Base-by-base conservation (phyloP, 1,139 yeast species). In the Arxiozyma heterogenica region DNA sequence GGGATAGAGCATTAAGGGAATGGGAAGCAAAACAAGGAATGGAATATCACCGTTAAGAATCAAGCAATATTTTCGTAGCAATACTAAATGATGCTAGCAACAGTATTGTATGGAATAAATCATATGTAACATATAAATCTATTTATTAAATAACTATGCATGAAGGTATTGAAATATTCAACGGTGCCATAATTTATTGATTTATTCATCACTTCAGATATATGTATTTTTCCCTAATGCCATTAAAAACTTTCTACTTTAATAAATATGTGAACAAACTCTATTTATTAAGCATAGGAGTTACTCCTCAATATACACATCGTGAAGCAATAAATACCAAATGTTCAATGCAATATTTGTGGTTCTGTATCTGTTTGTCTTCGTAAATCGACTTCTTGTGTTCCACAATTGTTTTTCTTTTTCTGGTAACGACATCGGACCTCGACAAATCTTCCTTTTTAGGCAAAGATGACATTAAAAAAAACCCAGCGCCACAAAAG, bases 1-100 rank as follows among this genome's bases (percentile, higher is more conserved):
- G 90, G 90, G 86, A 83, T 57, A 66, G 71, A 30, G 86, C 88
- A 2, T 66, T 85, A 47, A 71, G 76, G 51, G 82, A 83, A 17
- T 86, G 89, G 87, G 89, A 84, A 62, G 67, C 66, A 47, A 65
- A 64, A 44, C 70, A 66, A 44, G 67, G 69, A 9, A 59, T 60
- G 11, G 59, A 59, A 41, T 64, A 59, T 53, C 30, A 45, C 20
- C 47, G 47, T 20, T 45, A 20, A 42, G n/a, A 42, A 62, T 62
- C 9, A 62, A 61, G 47, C 63, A 54, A 46, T 20, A 30, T 15
- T 39, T 22, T 30, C 20, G 27, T 25, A 42, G 38, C 8, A 43
- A 27, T 34, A 15, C n/a, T 12, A 34, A 43, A 25, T 34, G 2
- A 11, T 12, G 1, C 4, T 34, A 34, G 15, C 15, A 34, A 34